Evolutionary conservation across 2,329 filamentous ascomycete species (phyloP).

Genomic region (Didymella arachidicola): DNA sequence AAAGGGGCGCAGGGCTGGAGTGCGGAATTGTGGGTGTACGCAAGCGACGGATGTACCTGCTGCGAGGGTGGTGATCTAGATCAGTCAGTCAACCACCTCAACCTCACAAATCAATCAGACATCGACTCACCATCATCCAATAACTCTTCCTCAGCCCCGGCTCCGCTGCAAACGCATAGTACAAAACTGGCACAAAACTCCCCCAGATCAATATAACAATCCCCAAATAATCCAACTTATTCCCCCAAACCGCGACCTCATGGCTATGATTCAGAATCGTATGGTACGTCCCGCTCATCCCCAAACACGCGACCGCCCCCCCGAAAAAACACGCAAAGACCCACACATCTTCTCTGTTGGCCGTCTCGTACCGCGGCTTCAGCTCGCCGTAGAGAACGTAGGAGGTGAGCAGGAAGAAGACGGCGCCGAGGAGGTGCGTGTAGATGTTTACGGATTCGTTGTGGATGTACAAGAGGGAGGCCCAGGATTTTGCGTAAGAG

Average conservation of each 20-base stretch:
- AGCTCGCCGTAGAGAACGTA: slow-evolving; percentile 36
- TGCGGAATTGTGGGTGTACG: slow-evolving; percentile 82
- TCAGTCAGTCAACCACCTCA: neutral
- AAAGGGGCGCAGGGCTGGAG: slow-evolving; percentile 82
- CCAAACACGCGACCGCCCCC: slow-evolving; percentile 55
- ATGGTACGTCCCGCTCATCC: slow-evolving; percentile 75
- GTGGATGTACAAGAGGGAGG: slow-evolving; percentile 69
- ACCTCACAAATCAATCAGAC: too few relatives aligned
- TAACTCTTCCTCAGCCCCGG: slow-evolving; percentile 73
- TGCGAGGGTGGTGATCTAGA: slow-evolving; percentile 78
- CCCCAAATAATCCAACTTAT: slow-evolving; percentile 92
- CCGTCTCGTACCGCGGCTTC: slow-evolving; percentile 44
- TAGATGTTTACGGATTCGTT: slow-evolving; percentile 78
- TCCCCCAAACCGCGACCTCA: slow-evolving; percentile 79
- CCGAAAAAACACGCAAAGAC: slow-evolving; percentile 52
- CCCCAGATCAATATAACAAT: slow-evolving; percentile 93
- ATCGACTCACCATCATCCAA: slow-evolving; percentile 69
- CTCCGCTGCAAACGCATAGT: slow-evolving; percentile 67
- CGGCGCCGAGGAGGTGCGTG: slow-evolving; percentile 64
- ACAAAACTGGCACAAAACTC: slow-evolving; percentile 84
- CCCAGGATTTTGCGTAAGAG: slow-evolving; percentile 66
- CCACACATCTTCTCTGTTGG: slow-evolving; percentile 46
- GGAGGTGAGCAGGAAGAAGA: slow-evolving; percentile 33
- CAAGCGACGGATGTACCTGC: slow-evolving; percentile 79
- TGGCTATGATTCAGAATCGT: slow-evolving; percentile 85